These are phyloP conservation scores for Solanum sejunctum DNA, from an alignment of 257 asterid species.

Conservation along the genomic window DNA sequence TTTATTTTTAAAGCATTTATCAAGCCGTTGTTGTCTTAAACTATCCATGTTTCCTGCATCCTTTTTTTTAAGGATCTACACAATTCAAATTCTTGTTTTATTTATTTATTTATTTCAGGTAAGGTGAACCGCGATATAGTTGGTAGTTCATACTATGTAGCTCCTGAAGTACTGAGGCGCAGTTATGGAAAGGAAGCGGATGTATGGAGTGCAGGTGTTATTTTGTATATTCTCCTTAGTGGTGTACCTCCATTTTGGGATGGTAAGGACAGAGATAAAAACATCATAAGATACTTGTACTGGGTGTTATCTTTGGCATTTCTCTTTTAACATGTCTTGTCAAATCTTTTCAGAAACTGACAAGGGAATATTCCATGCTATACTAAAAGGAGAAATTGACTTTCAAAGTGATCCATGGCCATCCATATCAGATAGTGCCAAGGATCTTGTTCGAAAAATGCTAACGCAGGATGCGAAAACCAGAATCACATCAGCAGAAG, in stretches of 20 bases:
- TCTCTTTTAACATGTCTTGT: not conserved
- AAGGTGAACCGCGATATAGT: slow-evolving; percentile 67
- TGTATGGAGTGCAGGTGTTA: slow-evolving; percentile 94
- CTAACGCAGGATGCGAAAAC: slow-evolving; percentile 31
- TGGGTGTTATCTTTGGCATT: not conserved
- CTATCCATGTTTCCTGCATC: not conserved
- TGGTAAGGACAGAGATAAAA: slow-evolving; percentile 29
- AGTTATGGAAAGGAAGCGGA: slow-evolving; percentile 78
- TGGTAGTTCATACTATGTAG: slow-evolving; percentile 89
- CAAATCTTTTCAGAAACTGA: slow-evolving; percentile 35
- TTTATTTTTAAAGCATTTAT: not conserved
- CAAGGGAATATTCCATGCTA: slow-evolving; percentile 44
- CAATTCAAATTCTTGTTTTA: not conserved
- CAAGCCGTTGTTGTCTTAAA: not conserved
- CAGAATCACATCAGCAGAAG: slow-evolving; percentile 46
- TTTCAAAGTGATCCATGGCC: slow-evolving; percentile 56
- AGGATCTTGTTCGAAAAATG: slow-evolving; percentile 51
- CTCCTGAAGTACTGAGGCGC: slow-evolving; percentile 76
- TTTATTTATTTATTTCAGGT: slow-evolving; percentile 25
- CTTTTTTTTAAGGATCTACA: not conserved
- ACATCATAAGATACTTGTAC: not conserved
- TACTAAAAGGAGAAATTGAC: slow-evolving; percentile 41
- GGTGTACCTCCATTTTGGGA: slow-evolving; percentile 99
- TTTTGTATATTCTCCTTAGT: slow-evolving; percentile 69
- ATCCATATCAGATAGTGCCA: slow-evolving; percentile 41